Conservation (phyloP, 2,329 filamentous ascomycete species). For the Cladosporium sp. region DNA sequence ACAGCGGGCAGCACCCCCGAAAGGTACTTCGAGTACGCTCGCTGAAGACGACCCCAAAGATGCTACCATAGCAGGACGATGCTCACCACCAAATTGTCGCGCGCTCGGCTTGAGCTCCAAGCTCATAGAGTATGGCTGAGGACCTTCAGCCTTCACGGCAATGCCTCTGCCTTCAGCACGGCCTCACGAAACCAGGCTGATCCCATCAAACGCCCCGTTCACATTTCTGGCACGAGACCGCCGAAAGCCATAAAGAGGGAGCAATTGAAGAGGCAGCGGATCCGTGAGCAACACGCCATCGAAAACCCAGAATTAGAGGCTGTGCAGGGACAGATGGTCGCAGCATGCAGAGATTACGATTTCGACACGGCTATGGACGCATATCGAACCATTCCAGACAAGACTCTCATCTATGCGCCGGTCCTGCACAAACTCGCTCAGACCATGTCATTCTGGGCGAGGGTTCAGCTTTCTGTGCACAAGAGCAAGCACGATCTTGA, state of each 20-base stretch:
- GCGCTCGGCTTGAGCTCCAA: constrained; percentile 22
- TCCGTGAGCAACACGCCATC: too few species aligned
- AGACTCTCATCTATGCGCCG: not conserved
- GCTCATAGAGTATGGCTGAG: constrained; percentile 23
- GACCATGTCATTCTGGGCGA: not conserved
- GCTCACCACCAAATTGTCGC: constrained; percentile 14
- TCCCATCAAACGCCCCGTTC: not conserved
- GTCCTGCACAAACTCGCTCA: not conserved
- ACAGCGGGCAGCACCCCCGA: not conserved
- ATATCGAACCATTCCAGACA: not conserved
- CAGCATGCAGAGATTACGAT: not conserved
- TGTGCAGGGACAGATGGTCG: not conserved
- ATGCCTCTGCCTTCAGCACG: not conserved
- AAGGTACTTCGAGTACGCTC: not conserved
- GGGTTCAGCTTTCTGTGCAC: not conserved
- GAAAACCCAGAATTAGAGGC: not conserved
- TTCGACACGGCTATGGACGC: constrained; percentile 1
- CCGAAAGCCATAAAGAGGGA: too few species aligned
- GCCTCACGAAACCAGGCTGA: not conserved
- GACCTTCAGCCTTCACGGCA: constrained; percentile 14
- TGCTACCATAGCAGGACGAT: constrained; percentile 12
- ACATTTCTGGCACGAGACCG: too few species aligned
- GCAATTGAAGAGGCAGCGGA: not conserved
- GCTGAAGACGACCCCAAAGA: constrained; percentile 15
- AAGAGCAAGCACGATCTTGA: not conserved